Base-by-base conservation (phyloP, 2,329 filamentous ascomycete species). In the Tolypocladium tropicale region DNA sequence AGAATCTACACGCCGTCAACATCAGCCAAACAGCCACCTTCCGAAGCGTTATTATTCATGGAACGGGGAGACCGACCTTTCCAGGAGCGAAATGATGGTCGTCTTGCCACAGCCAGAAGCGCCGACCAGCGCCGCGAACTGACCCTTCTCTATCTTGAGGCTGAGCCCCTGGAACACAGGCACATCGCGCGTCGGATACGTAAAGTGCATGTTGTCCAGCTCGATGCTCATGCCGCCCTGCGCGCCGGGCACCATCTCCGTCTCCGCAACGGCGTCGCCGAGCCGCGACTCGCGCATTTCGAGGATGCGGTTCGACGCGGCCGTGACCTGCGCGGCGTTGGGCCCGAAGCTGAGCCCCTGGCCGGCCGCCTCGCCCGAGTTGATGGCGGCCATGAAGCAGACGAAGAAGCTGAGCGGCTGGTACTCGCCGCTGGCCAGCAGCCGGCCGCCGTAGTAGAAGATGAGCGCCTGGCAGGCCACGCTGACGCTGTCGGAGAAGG, bases 41-140 rank as follows among this genome's bases (percentile, higher is more conserved):
- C n/a, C n/a, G n/a, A 14, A 23, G 2, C 5, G 4, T 12, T 4
- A 5, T 3, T 16, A n/a, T 12, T 43, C 10, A 12, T n/a, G 6
- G 21, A 23, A 23, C 14, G 9, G 23, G 14, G 39, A 14, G 9
- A 53, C 62, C 55, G 54, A 67, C 63, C 67, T 78, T 69, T 86
- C 83, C 7, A 86, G 69, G 0, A 86, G 70, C 54, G 78, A 77
- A 37, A 93, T 81, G 48, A 89, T 83, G 18, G 83, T 89, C 0
- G 84, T 87, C 72, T 92, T 89, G 37, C 86, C 86, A 57, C 84
- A 87, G 0, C 86, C 86, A 1, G 83, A 86, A 0, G 85, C 79
- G 2, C 87, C 86, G 6, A 90, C 86, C 1, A 90, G 74, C 1
- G 85, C 86, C 0, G 81, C 84, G 63, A 88, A 89, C 64, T 88